A percentile compares a stretch with the other conserved stretches of the same genome.
phyloP scores from a whole-genome alignment of 345 rosid genomes.

The Geranium rotundifolium region DNA sequence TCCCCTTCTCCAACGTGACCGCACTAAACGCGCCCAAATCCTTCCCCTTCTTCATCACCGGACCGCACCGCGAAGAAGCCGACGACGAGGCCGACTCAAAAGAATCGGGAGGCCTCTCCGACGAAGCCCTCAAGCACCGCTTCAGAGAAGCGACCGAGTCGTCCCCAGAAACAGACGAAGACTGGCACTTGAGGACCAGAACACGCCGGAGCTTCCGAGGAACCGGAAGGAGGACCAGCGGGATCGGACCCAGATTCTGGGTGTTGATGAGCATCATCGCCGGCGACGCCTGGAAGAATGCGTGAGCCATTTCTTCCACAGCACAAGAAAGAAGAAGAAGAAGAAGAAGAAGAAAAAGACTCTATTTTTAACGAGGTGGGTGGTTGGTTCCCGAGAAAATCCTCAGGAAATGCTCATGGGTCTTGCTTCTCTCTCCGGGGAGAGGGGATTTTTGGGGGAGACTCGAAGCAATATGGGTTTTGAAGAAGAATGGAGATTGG shows the following conservation, averaged over 20 bases:
- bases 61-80: constrained; percentile 33
- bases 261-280: neutral
- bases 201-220: neutral
- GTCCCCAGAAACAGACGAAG: neutral
- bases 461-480: neutral
- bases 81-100: constrained; percentile 9
- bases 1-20: constrained; percentile 85
- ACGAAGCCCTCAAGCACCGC: constrained; percentile 42
- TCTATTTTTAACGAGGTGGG: neutral
- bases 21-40: constrained; percentile 54
- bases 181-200: neutral
- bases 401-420: neutral
- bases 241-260: neutral
- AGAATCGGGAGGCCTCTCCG: constrained; percentile 4
- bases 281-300: neutral
- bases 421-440: neutral
- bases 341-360: constrained; percentile 1
- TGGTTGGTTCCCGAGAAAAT: neutral
- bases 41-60: constrained; percentile 62
- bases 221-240: neutral
- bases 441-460: neutral
- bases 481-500: neutral
- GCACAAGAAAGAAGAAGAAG: no score
- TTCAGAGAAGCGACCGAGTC: constrained; percentile 25
- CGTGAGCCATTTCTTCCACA: neutral